Base-by-base conservation (phyloP, 1,139 yeast species). In the Meyerozyma carpophila region DNA sequence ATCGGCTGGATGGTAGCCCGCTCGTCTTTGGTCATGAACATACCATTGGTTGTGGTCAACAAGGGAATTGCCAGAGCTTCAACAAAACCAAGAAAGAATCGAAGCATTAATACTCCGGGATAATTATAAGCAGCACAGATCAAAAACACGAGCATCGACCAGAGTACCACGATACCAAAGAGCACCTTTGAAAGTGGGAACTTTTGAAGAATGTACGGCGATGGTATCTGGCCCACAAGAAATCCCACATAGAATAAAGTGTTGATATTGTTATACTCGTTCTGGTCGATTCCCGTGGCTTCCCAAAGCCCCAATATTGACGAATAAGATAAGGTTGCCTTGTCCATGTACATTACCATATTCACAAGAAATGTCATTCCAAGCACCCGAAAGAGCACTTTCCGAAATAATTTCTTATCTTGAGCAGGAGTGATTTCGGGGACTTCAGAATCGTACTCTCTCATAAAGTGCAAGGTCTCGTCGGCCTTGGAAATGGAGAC, bases 1-100 rank as follows among this genome's bases (percentile, higher is more conserved):
- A 73, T 44, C 14, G 77, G 77, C 27, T 68, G 69, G 24, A 67
- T 59, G 10, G 68, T 61, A 29, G 71, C 71, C 46, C 70, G 61
- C 46, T 70, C 73, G n/a, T 59, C 50, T 20, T 66, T 57, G 7
- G 73, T 71, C 43, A 73, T 60, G 48, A 72, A 73, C 62, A 69
- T 73, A n/a, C 66, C 68, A 56, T 68, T 65, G 2, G 78, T 71
- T 24, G 66, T 59, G 39, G 63, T 65, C 39, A 68, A 47, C 14
- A 65, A 49, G 7, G 77, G 74, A 20, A 70, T 59, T 5, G 70
- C 65, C 41, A 65, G 61, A 10, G 75, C 58, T 50, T 74, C 79
- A n/a, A 67, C 62, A 46, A 71, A 55, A 2, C 79, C 79, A 25
- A 75, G 58, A 53, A 71, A 69, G 53, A 75, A 73, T 48, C 80